Base-by-base conservation (phyloP, 2,329 filamentous ascomycete species). In the Ophiostoma montium region DNA sequence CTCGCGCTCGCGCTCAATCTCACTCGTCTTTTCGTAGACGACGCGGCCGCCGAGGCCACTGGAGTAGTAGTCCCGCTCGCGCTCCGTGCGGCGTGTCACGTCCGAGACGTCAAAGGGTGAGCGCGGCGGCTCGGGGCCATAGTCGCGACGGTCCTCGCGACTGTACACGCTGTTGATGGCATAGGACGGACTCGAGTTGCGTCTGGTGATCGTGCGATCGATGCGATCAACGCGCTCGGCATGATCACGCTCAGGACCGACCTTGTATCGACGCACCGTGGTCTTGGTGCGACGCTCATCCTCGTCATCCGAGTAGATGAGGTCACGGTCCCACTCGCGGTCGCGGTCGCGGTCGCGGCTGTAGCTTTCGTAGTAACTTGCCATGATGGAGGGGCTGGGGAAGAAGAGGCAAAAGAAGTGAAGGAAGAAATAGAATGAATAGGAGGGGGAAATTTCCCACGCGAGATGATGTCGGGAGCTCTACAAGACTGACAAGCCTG, bases 191-290 rank as follows among this genome's bases (percentile, higher is more conserved):
- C 38, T 41, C 15, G 38, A 41, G 19, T 41, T 19, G 38, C 38
- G 38, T 21, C 27, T 21, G 9, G 15, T 23, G 2, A 23, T 30
- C 9, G 15, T 31, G 50, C 63, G 60, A 41, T 68, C 63, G 50
- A 54, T 60, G 23, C 38, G 47, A 46, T 63, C 53, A 5, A 66
- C 62, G 9, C 63, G 64, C 52, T 70, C 69, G 44, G 63, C 60
- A 46, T 64, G 65, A 47, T 60, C 62, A 47, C 65, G 64, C 47
- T 59, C 62, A 11, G 67, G 65, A 9, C 62, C 60, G 27, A 75
- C 70, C 59, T 75, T 75, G 65, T 75, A 75, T 49, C 72, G 68
- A 53, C 68, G 70, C 48, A 75, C 66, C n/a, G 69, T 73, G 5
- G 70, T 68, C 52, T 62, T 65, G 57, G 63, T 65, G 61, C 68